Evolutionary conservation across 768 basidiomycete genomes (phyloP), one percentile per base, ranked within the genome.

Genomic region (Kwoniella botswanensis): DNA sequence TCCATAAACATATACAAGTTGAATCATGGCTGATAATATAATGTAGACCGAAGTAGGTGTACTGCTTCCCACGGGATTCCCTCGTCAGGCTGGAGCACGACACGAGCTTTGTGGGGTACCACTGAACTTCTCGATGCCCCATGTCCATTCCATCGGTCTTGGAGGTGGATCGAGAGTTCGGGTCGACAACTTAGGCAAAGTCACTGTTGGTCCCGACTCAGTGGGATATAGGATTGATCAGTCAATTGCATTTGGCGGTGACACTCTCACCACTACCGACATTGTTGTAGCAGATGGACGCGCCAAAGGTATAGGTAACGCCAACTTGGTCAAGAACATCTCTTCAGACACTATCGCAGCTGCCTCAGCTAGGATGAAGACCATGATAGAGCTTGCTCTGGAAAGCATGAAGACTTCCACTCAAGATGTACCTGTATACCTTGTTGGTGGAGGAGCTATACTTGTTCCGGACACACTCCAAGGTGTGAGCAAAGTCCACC

Each of bases 371-470:
- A 82, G 79, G 29, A 86, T 89, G 75, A 86, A 85, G 76, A 74
- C 68, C 53, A 82, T 85, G 72, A 65, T 86, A 15, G 86, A 90
- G 83, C 83, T 83, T 15, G 86, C 86, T 1, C 81, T 90, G 10
- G 90, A 90, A 75, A 56, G 52, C 17, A 90, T 91, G 89, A 91
- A 91, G 85, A 90, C 89, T 4, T 87, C 86, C 42, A 86, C 86
- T 1, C 86, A 86, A 26, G 87, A 88, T 75, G 82, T 84, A 2
- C 87, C 88, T 26, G 85, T 90, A 12, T 85, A 89, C 35, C 86
- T 91, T 1, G 90, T 90, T 46, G 90, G 90, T 24, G 90, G 90
- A 17, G 90, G 90, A 4, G 87, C 88, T 0, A 87, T 90, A 73
- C 84, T 91, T 43, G 85, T 87, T 11, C 89, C 90, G 0, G 81